Percentiles rank a stretch among this genome's conserved stretches.
These are phyloP conservation scores for Symbiodinium pilosum DNA, from an alignment of 73 alveolate genomes.

Conservation along the genomic window DNA sequence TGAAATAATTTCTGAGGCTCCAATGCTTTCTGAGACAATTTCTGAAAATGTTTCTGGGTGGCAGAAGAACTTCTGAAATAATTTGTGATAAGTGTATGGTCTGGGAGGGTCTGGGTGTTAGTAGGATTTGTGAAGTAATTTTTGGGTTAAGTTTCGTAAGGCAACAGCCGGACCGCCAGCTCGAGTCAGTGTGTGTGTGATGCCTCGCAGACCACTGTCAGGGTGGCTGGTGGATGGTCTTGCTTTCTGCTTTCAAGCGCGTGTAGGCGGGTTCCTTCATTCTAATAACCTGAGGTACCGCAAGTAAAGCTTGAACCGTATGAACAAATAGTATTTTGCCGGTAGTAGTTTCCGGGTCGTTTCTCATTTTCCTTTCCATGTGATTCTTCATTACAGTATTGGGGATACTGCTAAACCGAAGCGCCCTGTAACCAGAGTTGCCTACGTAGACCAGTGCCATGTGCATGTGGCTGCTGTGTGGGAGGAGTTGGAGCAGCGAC, in stretches of 20 bases:
- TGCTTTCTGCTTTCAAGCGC: too few relatives aligned
- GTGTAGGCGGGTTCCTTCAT: too few relatives aligned
- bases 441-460: neutral
- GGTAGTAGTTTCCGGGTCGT: neutral
- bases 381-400: too few relatives aligned
- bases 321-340: too few relatives aligned
- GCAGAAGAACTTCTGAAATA: neutral
- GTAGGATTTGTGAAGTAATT: neutral
- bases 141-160: neutral
- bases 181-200: neutral
- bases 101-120: neutral
- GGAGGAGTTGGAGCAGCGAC: constrained; percentile 47
- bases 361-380: too few relatives aligned
- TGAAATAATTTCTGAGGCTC: too few relatives aligned
- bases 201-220: neutral
- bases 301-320: too few relatives aligned
- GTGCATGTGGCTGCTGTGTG: too few relatives aligned
- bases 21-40: too few relatives aligned
- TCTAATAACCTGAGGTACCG: too few relatives aligned
- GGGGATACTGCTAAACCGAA: neutral
- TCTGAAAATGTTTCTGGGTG: neutral
- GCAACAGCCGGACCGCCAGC: neutral
- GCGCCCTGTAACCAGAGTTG: neutral
- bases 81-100: neutral
- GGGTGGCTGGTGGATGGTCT: too few relatives aligned